These are phyloP conservation scores for Acanthamoeba culbertsoni DNA, from an alignment of 208 protist genomes.

Conservation along the genomic window DNA sequence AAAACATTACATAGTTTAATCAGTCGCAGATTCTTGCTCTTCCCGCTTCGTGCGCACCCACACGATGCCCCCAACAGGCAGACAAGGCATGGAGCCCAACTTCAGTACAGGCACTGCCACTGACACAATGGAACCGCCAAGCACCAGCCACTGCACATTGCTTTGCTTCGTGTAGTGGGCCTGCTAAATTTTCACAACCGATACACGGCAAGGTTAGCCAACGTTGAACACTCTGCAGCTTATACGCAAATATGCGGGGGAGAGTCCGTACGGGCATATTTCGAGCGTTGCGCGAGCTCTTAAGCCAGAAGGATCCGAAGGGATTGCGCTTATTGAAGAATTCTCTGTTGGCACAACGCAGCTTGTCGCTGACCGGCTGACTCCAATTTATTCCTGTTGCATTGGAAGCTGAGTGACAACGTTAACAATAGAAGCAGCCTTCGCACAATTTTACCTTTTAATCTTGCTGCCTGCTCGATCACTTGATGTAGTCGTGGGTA, in stretches of 20 bases:
- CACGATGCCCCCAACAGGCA: not conserved
- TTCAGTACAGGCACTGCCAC: not conserved
- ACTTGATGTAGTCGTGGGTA: not conserved
- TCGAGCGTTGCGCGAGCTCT: too few relatives aligned
- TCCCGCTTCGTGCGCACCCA: not conserved
- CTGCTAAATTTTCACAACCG: too few relatives aligned
- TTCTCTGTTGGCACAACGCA: not conserved
- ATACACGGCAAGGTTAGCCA: too few relatives aligned
- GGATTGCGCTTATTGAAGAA: slow-evolving; percentile 46
- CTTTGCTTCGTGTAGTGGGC: too few relatives aligned
- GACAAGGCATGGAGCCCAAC: not conserved
- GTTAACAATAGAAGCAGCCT: not conserved
- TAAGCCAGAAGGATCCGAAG: not conserved
- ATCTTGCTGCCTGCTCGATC: not conserved
- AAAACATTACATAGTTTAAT: too few relatives aligned
- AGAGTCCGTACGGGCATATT: too few relatives aligned
- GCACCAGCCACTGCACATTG: not conserved
- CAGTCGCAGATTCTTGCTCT: not conserved
- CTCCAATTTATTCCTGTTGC: not conserved
- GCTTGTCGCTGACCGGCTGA: not conserved
- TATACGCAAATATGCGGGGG: too few relatives aligned
- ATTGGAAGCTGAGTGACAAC: too few relatives aligned
- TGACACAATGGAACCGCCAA: not conserved
- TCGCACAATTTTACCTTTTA: not conserved
- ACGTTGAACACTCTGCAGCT: too few relatives aligned